Base-by-base conservation (phyloP, 2,329 filamentous ascomycete species). In the Colletotrichum sp. region DNA sequence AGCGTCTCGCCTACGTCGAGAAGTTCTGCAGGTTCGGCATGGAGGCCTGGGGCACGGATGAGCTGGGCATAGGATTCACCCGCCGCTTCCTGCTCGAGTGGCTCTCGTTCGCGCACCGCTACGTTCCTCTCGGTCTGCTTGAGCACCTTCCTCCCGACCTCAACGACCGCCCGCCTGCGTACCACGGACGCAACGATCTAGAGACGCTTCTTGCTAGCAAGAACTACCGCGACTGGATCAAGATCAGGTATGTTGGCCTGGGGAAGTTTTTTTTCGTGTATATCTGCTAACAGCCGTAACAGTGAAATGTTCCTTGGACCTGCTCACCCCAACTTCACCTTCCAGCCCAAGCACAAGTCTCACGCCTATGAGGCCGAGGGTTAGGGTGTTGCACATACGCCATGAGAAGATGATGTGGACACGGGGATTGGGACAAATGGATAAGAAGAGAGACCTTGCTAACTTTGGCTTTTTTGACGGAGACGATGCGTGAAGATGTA, bases 281-380 rank as follows among this genome's bases (percentile, higher is more conserved):
- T 11, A 18, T 63, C 3, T 74, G 16, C 75, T 78, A 69, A 61
- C 34, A 8, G 78, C 73, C 47, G 8, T 79, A 55, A 66, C 74
- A 98, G 96, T 83, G 97, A 99, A 82, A 98, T 99, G 95, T 99
- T 97, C 87, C 89, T 99, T 21, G 97, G 97, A 9, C 95, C 95
- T 59, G 94, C 95, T 8, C 95, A 98, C 78, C 92, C 94, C 51
- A 93, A 94, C 79, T 99, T 98, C 89, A 93, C 93, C 77, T 99
- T 98, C 85, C 92, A 96, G 85, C 97, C 97, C 5, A 99, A 99
- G 88, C 97, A 99, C 87, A 98, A 98, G 87, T 97, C 95, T 61
- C 97, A 98, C 81, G 91, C 93, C 67, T 98, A 98, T 63, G 95
- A 95, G 83, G 93, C 92, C 3, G 92, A 95, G 80, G 93, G 93